Evolutionary conservation across 495 filamentous ascomycete species (phyloP), one percentile per base, ranked within the genome.

Genomic region (Hypoxylon trugodes): DNA sequence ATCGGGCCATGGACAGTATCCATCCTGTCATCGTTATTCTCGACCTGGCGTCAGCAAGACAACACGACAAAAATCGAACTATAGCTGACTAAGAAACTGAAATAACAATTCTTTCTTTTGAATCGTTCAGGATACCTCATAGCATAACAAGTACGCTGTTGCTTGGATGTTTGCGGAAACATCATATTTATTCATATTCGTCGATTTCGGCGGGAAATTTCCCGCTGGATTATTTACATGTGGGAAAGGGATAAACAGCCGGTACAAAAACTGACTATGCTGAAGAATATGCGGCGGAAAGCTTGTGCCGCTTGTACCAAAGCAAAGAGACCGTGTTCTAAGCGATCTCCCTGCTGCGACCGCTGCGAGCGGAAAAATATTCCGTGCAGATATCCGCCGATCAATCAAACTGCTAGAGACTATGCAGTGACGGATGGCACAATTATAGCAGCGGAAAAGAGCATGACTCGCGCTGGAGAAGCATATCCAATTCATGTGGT

Each of bases 281-380:
- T 13, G 6, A 42, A 24, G 37, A 30, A 5, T 13, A 22, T 46
- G 25, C 49, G 61, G 32, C 65, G 59, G 54, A 65, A 65, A 51
- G 64, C 50, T 35, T 69, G 61, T 25, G 26, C 63, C 13, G 35
- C 49, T 16, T 69, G 65, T 25, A 62, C 59, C 2, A 59, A 48
- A 59, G 47, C 38, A 21, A 69, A 66, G 56, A 26, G 66, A 22
- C 53, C 61, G 12, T 68, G 65, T 30, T 62, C 58, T 25, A 59
- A 61, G 42, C 55, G 60, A 19, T 18, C 32, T 12, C 61, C 66
- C 36, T 13, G 51, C 26, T 66, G 61, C 49, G 58, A 51, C 33
- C 43, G 66, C 15, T 66, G 66, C 42, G 61, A 56, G 35, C 42
- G 54, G 56, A 65, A 52, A 25, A 66, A 56, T 30, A 45, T 68